phyloP scores from a whole-genome alignment of 495 filamentous ascomycete genomes.

The Apodospora peruviana region DNA sequence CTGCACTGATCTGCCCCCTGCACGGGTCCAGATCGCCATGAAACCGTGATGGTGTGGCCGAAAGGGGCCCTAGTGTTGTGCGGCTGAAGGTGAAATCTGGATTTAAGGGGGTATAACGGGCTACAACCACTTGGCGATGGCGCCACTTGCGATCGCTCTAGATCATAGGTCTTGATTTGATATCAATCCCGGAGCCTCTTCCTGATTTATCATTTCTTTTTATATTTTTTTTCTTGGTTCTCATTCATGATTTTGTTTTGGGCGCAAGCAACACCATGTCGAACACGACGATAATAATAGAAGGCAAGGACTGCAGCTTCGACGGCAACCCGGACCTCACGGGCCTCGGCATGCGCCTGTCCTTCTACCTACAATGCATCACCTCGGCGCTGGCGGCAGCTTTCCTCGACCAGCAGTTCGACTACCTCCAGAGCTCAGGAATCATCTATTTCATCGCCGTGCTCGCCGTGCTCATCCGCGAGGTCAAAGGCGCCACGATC shows the following conservation, averaged over 20 bases:
- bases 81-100: no score
- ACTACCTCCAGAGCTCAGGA: not conserved
- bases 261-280: not conserved
- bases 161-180: no score
- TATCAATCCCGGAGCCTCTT: no score
- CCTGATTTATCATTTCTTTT: no score
- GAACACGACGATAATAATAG: not conserved
- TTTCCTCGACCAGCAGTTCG: not conserved
- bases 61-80: no score
- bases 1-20: no score
- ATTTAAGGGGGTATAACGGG: no score
- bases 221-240: no score
- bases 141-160: no score
- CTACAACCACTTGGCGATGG: no score
- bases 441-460: not conserved
- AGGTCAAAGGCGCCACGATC: not conserved
- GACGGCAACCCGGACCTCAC: not conserved
- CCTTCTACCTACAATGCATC: not conserved
- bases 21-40: no score
- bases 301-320: not conserved
- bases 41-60: no score
- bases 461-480: not conserved
- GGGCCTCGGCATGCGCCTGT: not conserved
- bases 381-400: not conserved
- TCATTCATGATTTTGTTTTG: not conserved